Evolutionary conservation across 2,329 filamentous ascomycete genomes (phyloP).

Genomic region (Colletotrichum sp.): DNA sequence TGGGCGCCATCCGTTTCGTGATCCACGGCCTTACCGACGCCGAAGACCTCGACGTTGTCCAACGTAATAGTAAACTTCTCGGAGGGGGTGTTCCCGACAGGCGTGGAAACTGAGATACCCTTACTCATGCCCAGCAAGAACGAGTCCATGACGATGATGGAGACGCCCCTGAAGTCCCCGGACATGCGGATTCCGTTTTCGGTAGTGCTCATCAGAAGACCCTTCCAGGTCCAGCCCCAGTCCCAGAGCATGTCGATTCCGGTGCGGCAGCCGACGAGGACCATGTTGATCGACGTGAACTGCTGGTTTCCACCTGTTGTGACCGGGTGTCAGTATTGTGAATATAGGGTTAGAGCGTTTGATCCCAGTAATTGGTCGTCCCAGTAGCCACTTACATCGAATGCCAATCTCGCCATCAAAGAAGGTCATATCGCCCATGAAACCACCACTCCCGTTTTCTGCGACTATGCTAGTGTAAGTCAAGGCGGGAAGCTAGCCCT

Average conservation of each 20-base stretch:
- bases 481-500: neutral
- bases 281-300: constrained; percentile 71
- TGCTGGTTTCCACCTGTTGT: constrained; percentile 63
- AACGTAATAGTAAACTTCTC: neutral
- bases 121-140: neutral
- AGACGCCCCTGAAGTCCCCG: neutral
- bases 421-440: constrained; percentile 65
- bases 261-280: constrained; percentile 69
- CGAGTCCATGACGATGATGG: neutral
- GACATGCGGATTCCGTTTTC: neutral
- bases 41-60: neutral
- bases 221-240: constrained; percentile 67
- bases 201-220: neutral
- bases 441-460: constrained; percentile 42
- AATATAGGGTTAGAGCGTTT: neutral
- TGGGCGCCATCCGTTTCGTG: neutral
- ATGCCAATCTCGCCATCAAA: constrained; percentile 64
- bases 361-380: neutral
- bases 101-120: neutral
- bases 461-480: constrained; percentile 4
- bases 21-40: neutral
- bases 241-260: constrained; percentile 74
- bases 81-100: neutral
- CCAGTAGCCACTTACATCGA: neutral
- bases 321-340: constrained; percentile 25